A percentile compares a stretch with the other conserved stretches of the same genome.
Evolutionary conservation across 768 basidiomycete genomes (phyloP).

Genomic region (Dictyophora rubrovolvata): DNA sequence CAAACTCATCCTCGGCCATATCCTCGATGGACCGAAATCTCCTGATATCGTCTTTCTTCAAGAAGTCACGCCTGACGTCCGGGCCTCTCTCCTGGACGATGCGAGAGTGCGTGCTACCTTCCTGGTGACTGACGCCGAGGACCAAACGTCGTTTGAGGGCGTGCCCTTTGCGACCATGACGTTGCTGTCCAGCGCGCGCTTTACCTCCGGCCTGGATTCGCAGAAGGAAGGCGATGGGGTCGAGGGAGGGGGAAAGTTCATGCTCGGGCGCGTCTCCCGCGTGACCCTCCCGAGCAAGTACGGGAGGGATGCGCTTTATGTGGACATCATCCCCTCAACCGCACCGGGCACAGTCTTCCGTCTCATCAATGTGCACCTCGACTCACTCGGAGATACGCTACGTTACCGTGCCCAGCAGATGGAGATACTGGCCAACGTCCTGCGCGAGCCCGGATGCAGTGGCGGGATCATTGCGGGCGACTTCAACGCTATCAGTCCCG

Average conservation of each 20-base stretch:
- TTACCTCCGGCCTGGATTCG: slow-evolving; percentile 17
- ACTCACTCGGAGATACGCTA: slow-evolving; percentile 20
- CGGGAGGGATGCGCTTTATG: slow-evolving; percentile 27
- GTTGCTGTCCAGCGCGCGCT: slow-evolving; percentile 26
- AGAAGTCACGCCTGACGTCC: slow-evolving; percentile 26
- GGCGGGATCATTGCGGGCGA: slow-evolving; percentile 38
- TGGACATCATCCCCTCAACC: slow-evolving; percentile 22
- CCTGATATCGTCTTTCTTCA: slow-evolving; percentile 32
- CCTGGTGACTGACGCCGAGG: slow-evolving; percentile 29
- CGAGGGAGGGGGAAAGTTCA: slow-evolving; percentile 19
- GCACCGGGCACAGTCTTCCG: slow-evolving; percentile 17
- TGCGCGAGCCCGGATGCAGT: slow-evolving; percentile 31
- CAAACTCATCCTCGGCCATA: slow-evolving; percentile 24
- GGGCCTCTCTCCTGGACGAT: slow-evolving; percentile 23
- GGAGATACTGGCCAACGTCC: slow-evolving; percentile 23
- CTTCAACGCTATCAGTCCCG: slow-evolving; percentile 33
- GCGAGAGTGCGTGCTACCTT: slow-evolving; percentile 25
- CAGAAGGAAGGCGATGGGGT: slow-evolving; percentile 16
- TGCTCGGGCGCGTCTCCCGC: slow-evolving; percentile 22
- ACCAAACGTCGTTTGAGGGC: slow-evolving; percentile 23
- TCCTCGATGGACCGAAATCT: slow-evolving; percentile 22
- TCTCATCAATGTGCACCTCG: slow-evolving; percentile 32
- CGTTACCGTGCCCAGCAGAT: slow-evolving; percentile 23
- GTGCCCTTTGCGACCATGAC: slow-evolving; percentile 30
- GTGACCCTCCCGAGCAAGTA: slow-evolving; percentile 27